A percentile compares a stretch with the other conserved stretches of the same genome.
phyloP scores from a whole-genome alignment of 2,329 filamentous ascomycete genomes.

The Aspergillus carbonarius region DNA sequence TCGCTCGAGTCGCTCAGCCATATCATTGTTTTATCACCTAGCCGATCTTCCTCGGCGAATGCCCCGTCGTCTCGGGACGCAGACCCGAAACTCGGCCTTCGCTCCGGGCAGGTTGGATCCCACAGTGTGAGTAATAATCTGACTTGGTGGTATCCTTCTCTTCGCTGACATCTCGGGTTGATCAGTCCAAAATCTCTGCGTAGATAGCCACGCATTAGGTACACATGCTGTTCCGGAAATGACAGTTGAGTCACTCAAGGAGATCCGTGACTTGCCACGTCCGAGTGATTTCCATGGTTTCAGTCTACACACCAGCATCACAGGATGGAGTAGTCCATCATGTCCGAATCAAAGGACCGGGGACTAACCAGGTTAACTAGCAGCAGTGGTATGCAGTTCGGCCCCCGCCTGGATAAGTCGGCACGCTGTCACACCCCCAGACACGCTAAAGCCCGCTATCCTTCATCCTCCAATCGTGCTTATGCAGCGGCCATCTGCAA shows the following conservation, averaged over 20 bases:
- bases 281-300: neutral
- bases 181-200: too few relatives aligned
- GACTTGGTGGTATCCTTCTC: too few relatives aligned
- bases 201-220: too few relatives aligned
- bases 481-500: neutral
- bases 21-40: neutral
- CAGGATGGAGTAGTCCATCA: neutral
- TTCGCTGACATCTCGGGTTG: too few relatives aligned
- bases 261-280: neutral
- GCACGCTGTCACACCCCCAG: constrained; percentile 15
- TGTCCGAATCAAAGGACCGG: neutral
- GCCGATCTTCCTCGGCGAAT: neutral
- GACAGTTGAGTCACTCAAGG: too few relatives aligned
- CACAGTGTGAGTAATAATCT: neutral
- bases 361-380: neutral
- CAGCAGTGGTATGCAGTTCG: neutral
- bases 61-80: neutral
- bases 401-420: constrained; percentile 26
- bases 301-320: neutral
- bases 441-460: neutral
- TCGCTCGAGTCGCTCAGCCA: neutral
- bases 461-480: neutral
- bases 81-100: neutral
- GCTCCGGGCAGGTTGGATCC: neutral
- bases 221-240: too few relatives aligned